A percentile compares a stretch with the other conserved stretches of the same genome.
Conservation (phyloP, 2,329 filamentous ascomycete species). For the Trichoderma sp. region DNA sequence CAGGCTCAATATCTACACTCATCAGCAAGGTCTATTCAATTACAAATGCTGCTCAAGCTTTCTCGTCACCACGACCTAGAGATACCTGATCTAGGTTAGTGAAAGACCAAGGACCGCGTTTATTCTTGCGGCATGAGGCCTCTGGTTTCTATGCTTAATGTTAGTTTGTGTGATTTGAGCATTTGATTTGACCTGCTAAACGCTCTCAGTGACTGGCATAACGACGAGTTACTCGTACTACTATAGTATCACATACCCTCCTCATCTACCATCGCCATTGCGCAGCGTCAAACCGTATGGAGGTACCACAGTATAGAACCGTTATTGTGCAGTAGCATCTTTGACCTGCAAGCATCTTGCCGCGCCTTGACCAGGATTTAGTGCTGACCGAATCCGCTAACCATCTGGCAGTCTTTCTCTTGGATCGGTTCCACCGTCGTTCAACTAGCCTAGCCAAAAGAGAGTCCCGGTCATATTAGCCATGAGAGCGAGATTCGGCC, state of each 20-base stretch:
- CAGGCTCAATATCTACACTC: conserved; percentile 10
- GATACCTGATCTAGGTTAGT: conserved; percentile 7
- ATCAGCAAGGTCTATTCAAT: neutral
- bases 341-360: conserved; percentile 24
- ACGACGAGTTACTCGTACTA: neutral
- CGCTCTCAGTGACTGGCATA: neutral
- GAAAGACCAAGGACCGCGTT: neutral
- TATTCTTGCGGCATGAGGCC: neutral
- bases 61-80: neutral
- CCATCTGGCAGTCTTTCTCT: conserved; percentile 24
- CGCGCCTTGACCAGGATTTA: conserved; percentile 24
- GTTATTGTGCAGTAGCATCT: neutral
- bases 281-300: neutral
- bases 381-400: conserved; percentile 25
- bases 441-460: conserved; percentile 9
- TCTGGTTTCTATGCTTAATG: neutral
- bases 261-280: neutral
- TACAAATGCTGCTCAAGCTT: conserved; percentile 3
- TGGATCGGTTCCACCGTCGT: conserved; percentile 19
- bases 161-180: neutral
- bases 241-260: neutral
- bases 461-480: neutral
- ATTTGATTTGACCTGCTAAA: neutral
- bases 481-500: neutral
- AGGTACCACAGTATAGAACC: neutral